These are phyloP conservation scores for Suillus cothurnatus DNA, from an alignment of 768 basidiomycete genomes.

Conservation along the genomic window DNA sequence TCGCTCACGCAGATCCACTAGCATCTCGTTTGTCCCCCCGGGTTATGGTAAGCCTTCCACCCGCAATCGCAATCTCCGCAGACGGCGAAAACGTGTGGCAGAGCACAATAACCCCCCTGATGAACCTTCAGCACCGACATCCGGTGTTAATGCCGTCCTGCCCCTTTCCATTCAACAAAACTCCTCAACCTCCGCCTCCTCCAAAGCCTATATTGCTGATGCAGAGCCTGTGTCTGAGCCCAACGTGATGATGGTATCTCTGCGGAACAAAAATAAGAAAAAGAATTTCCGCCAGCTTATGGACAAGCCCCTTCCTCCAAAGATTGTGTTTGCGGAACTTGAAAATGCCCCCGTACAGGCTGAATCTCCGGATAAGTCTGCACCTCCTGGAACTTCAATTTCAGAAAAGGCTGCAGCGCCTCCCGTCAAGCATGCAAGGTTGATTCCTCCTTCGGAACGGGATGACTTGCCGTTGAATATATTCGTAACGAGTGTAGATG, in stretches of 20 bases:
- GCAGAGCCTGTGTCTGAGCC: slow-evolving; percentile 19
- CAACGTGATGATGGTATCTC: slow-evolving; percentile 34
- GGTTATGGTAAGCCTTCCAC: slow-evolving; percentile 62
- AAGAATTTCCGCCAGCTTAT: slow-evolving; percentile 64
- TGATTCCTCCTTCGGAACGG: slow-evolving; percentile 69
- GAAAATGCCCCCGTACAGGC: slow-evolving; percentile 9
- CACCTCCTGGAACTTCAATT: slow-evolving; percentile 13
- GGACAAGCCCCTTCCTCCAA: slow-evolving; percentile 42
- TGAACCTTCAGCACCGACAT: slow-evolving; percentile 30
- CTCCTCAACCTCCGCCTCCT: background rate
- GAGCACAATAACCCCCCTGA: slow-evolving; percentile 22
- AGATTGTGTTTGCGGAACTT: slow-evolving; percentile 52
- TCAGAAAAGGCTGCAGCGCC: background rate
- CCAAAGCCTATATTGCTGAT: slow-evolving; percentile 12
- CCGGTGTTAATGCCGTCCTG: slow-evolving; percentile 48
- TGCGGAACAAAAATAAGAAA: slow-evolving; percentile 77
- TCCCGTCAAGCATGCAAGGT: slow-evolving; percentile 29
- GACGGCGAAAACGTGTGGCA: slow-evolving; percentile 47
- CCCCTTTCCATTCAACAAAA: slow-evolving; percentile 33
- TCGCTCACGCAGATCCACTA: slow-evolving; percentile 12
- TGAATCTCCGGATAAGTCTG: slow-evolving; percentile 5
- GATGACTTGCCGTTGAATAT: slow-evolving; percentile 58
- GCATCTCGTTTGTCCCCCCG: slow-evolving; percentile 45
- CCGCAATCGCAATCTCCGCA: slow-evolving; percentile 57
- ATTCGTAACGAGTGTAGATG: slow-evolving; percentile 74